phyloP scores from a whole-genome alignment of 768 basidiomycete genomes.

The Boletus patriciae region DNA sequence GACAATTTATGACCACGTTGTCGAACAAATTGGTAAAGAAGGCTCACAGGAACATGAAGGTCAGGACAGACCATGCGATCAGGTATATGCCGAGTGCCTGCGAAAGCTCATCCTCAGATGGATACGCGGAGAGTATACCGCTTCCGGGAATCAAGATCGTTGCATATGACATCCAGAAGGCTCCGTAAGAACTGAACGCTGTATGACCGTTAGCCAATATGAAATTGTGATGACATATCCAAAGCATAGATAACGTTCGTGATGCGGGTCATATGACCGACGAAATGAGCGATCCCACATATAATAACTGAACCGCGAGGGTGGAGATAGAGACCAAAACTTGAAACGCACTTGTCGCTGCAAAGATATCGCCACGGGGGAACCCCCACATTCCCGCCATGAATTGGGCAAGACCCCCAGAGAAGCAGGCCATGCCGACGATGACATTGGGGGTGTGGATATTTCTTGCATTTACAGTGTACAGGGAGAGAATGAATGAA shows the following conservation, averaged over 20 bases:
- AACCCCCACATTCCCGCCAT: slow-evolving; percentile 92
- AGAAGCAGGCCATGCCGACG: slow-evolving; percentile 83
- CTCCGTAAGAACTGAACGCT: slow-evolving; percentile 84
- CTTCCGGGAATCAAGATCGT: slow-evolving; percentile 68
- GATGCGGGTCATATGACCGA: background rate
- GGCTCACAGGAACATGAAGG: slow-evolving; percentile 64
- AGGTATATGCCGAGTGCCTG: slow-evolving; percentile 76
- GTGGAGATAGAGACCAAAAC: background rate
- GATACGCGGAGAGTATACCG: slow-evolving; percentile 60
- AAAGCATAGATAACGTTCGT: background rate
- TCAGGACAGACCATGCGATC: slow-evolving; percentile 70
- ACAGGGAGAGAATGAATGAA: slow-evolving; percentile 75
- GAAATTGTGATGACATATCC: background rate
- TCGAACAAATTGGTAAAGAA: background rate
- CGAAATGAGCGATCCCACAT: background rate
- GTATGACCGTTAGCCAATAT: background rate
- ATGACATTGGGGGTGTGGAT: slow-evolving; percentile 65
- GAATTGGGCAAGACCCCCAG: slow-evolving; percentile 82
- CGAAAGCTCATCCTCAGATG: slow-evolving; percentile 36
- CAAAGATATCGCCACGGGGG: slow-evolving; percentile 66
- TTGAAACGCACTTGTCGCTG: slow-evolving; percentile 59
- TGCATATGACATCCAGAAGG: slow-evolving; percentile 87
- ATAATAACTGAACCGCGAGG: background rate
- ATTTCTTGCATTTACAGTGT: slow-evolving; percentile 59
- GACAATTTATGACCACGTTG: background rate